Evolutionary conservation across 257 asterid species (phyloP).

Genomic region (Scutellaria baicalensis): DNA sequence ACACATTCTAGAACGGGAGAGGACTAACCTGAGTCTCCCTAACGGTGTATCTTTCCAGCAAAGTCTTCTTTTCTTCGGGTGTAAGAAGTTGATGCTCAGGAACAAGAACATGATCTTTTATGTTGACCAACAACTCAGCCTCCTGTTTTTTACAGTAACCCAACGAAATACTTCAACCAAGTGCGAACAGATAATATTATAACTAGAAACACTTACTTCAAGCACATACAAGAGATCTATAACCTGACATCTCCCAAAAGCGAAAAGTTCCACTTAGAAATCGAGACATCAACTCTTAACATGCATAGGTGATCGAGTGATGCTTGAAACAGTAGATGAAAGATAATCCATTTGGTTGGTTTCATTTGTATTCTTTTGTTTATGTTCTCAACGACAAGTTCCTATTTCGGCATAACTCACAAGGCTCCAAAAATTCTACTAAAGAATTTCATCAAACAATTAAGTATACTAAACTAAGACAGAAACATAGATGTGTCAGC

Average conservation of each 20-base stretch:
- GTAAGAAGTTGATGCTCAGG: constrained; percentile 66
- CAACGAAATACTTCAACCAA: neutral
- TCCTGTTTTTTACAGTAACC: constrained; percentile 10
- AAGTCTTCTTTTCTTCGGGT: constrained; percentile 53
- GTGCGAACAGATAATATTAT: neutral
- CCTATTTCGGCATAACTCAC: neutral
- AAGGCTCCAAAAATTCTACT: neutral
- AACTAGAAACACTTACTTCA: neutral
- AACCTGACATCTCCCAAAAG: neutral
- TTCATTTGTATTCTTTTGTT: no score
- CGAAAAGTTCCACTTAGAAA: neutral
- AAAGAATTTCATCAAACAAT: neutral
- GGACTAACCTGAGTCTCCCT: constrained; percentile 71
- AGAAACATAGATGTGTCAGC: neutral
- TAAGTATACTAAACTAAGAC: neutral
- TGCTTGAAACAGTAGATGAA: neutral
- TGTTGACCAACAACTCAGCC: constrained; percentile 58
- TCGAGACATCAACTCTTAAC: neutral
- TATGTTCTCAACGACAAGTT: no score
- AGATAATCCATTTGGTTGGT: neutral
- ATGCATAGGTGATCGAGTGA: neutral
- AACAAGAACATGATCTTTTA: constrained; percentile 60
- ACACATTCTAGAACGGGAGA: neutral
- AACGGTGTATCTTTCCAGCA: constrained; percentile 74
- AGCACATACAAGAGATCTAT: neutral